A percentile compares a stretch with the other conserved stretches of the same genome.
These are phyloP conservation scores for Tricholoma sp. DNA, from an alignment of 768 basidiomycete species.

Conservation along the genomic window DNA sequence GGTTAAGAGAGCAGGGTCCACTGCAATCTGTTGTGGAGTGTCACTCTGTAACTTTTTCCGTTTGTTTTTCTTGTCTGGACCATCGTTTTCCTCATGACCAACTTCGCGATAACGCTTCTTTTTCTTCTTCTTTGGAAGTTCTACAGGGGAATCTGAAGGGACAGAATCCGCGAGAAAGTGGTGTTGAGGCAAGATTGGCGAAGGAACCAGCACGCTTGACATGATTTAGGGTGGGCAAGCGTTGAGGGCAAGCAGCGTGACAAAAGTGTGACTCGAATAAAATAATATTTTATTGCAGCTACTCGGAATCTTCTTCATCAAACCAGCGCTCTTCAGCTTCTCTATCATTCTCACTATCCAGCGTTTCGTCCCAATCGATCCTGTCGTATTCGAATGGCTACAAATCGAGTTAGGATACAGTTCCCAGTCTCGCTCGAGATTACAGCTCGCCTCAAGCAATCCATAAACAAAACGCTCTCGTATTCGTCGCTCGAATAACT, in stretches of 20 bases:
- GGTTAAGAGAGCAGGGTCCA: neutral
- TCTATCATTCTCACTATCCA: constrained; percentile 55
- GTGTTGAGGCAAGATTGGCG: constrained; percentile 2
- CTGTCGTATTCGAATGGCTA: constrained; percentile 67
- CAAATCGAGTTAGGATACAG: constrained; percentile 1
- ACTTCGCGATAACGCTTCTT: constrained; percentile 30
- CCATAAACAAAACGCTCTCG: constrained; percentile 74
- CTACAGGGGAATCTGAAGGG: neutral
- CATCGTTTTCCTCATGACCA: constrained; percentile 14
- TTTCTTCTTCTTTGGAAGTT: constrained; percentile 30
- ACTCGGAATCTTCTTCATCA: constrained; percentile 48
- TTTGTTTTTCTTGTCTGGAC: constrained; percentile 21
- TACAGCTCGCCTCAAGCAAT: constrained; percentile 54
- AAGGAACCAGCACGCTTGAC: constrained; percentile 3
- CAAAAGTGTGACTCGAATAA: neutral
- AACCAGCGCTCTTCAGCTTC: constrained; percentile 72
- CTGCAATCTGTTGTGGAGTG: constrained; percentile 2
- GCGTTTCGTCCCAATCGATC: constrained; percentile 72
- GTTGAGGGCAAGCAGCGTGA: constrained; percentile 13
- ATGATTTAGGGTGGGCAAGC: constrained; percentile 42
- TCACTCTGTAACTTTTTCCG: constrained; percentile 27
- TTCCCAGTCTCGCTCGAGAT: neutral
- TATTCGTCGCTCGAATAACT: constrained; percentile 54
- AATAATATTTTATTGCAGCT: neutral
- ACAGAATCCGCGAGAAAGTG: constrained; percentile 1